Percentiles rank a stretch among this genome's conserved stretches.
These are phyloP conservation scores for Vigna reflexopilosa DNA, from an alignment of 306 rosid genomes.

Conservation along the genomic window DNA sequence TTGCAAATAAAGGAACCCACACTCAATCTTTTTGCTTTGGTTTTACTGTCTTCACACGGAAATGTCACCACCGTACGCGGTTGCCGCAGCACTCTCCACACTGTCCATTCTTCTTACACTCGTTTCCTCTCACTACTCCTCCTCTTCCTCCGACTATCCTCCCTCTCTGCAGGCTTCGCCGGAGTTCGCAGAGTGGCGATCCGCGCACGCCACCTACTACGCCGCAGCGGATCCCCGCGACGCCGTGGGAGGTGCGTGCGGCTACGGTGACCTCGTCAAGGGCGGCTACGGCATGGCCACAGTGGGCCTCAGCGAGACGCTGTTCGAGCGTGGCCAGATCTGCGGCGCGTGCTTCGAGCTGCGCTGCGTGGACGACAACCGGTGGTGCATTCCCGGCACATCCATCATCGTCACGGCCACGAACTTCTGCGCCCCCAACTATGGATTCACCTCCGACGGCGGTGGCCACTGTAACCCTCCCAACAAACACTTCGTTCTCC, in stretches of 20 bases:
- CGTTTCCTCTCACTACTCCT: constrained; percentile 61
- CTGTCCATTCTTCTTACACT: constrained; percentile 47
- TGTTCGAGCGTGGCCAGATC: constrained; percentile 94
- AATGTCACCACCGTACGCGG: constrained; percentile 48
- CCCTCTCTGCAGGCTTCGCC: constrained; percentile 31
- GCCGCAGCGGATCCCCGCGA: constrained; percentile 89
- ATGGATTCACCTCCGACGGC: constrained; percentile 79
- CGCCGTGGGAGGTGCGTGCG: constrained; percentile 91
- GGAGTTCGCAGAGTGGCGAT: constrained; percentile 68
- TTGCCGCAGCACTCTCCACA: background rate
- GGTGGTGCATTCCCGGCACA: constrained; percentile 92
- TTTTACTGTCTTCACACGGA: background rate
- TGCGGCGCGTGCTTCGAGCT: constrained; percentile 96
- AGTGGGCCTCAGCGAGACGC: constrained; percentile 79
- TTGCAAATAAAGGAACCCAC: constrained; percentile 30
- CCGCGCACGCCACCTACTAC: constrained; percentile 94
- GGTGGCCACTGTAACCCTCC: constrained; percentile 96
- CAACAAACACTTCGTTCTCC: constrained; percentile 84
- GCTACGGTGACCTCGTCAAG: constrained; percentile 79
- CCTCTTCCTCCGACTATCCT: constrained; percentile 25
- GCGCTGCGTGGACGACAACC: constrained; percentile 79
- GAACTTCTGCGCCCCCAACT: constrained; percentile 91
- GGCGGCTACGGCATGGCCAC: constrained; percentile 88
- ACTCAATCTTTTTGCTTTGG: background rate
- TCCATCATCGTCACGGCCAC: constrained; percentile 88